phyloP scores from a whole-genome alignment of 805 yeast genomes.

The Metschnikowia henanensis region DNA sequence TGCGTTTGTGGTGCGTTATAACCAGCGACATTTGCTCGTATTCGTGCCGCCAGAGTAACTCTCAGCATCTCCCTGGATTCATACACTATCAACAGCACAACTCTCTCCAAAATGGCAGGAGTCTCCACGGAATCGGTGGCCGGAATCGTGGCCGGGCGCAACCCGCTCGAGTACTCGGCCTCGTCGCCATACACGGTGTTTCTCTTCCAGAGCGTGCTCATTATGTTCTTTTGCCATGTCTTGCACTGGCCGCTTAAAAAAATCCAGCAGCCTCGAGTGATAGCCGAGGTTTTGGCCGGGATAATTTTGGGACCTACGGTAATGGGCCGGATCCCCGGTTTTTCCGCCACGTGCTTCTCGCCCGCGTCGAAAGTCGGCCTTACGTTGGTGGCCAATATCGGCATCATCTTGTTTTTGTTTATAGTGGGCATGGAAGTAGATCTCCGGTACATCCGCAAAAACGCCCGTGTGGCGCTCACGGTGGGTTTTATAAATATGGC shows the following conservation, averaged over 20 bases:
- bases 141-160: slow-evolving; percentile 70
- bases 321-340: slow-evolving; percentile 68
- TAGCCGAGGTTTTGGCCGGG: slow-evolving; percentile 80
- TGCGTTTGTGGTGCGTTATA: not conserved
- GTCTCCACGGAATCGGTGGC: slow-evolving; percentile 45
- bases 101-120: slow-evolving; percentile 27
- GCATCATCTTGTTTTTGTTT: slow-evolving; percentile 72
- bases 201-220: slow-evolving; percentile 65
- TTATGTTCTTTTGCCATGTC: slow-evolving; percentile 57
- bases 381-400: slow-evolving; percentile 69
- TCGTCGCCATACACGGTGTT: slow-evolving; percentile 66
- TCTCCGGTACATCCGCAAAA: slow-evolving; percentile 57
- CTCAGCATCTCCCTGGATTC: not conserved
- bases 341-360: slow-evolving; percentile 67
- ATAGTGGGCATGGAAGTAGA: slow-evolving; percentile 82
- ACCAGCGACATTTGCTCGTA: not conserved
- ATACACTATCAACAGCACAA: no score
- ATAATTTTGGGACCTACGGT: slow-evolving; percentile 75
- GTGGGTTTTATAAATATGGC: slow-evolving; percentile 76
- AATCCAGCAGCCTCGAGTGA: slow-evolving; percentile 75
- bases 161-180: slow-evolving; percentile 62
- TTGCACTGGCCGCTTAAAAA: slow-evolving; percentile 59
- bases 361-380: slow-evolving; percentile 59
- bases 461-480: slow-evolving; percentile 57
- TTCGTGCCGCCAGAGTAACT: not conserved